Conservation (phyloP, 495 filamentous ascomycete species). For the Aspergillus carlsbadensis region DNA sequence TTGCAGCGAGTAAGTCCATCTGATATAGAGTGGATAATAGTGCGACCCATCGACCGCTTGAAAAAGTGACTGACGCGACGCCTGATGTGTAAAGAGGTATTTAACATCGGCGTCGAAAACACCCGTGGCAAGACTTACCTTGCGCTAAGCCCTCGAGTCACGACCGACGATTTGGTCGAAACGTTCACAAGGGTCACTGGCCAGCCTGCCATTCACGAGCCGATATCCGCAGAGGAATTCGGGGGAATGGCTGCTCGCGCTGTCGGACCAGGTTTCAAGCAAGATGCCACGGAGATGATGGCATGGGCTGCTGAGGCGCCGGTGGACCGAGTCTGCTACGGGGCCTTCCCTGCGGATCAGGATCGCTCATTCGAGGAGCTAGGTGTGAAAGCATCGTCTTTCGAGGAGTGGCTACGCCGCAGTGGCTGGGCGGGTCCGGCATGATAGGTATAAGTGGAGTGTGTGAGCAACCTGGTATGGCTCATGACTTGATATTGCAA, state of each 20-base stretch:
- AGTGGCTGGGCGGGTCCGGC: not conserved
- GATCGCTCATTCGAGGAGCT: conserved; percentile 19
- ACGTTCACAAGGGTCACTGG: conserved; percentile 18
- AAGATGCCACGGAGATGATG: conserved; percentile 25
- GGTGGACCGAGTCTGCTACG: conserved; percentile 20
- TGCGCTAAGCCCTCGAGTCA: conserved; percentile 5
- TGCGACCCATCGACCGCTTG: not conserved
- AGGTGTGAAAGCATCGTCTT: conserved; percentile 16
- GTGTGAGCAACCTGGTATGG: too few relatives aligned
- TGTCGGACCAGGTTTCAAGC: conserved; percentile 17
- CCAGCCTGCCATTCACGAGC: conserved; percentile 10
- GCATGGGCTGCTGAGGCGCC: conserved; percentile 21
- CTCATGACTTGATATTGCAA: too few relatives aligned
- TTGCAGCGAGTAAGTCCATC: conserved; percentile 19
- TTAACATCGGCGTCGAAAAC: conserved; percentile 15
- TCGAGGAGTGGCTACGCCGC: conserved; percentile 25
- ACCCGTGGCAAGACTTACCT: conserved; percentile 21
- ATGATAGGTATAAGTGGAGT: too few relatives aligned
- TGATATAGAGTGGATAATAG: conserved; percentile 4
- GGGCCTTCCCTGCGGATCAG: conserved; percentile 10
- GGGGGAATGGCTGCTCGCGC: conserved; percentile 1
- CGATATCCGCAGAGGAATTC: conserved; percentile 17
- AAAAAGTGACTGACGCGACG: too few relatives aligned
- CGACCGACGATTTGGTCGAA: conserved; percentile 5
- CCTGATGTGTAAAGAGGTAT: conserved; percentile 8